These are phyloP conservation scores for Fusarium camptoceras DNA, from an alignment of 2,329 filamentous ascomycete genomes.

Conservation along the genomic window DNA sequence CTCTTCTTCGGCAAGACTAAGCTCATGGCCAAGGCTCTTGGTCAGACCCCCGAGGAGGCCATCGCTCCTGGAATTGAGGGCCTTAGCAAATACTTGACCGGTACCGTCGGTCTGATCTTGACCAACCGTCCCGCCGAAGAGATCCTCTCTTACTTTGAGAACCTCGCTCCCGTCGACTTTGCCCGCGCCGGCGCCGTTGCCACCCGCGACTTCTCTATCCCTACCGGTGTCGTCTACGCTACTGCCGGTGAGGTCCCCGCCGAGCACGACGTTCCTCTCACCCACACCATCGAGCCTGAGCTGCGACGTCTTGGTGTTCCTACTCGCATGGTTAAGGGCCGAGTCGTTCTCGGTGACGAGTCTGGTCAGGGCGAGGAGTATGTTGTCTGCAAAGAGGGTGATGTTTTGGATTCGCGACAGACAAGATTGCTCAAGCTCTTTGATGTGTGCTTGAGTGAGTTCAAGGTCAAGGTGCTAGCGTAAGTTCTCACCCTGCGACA, in stretches of 20 bases:
- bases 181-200: constrained; percentile 86
- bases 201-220: constrained; percentile 81
- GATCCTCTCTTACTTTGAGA: constrained; percentile 78
- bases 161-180: constrained; percentile 83
- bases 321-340: constrained; percentile 87
- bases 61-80: constrained; percentile 80
- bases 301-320: constrained; percentile 90
- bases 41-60: constrained; percentile 80
- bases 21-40: constrained; percentile 96
- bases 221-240: constrained; percentile 83
- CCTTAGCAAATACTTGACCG: constrained; percentile 76
- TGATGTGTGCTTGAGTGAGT: constrained; percentile 89
- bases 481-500: constrained; percentile 56
- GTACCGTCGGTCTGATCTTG: constrained; percentile 90
- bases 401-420: constrained; percentile 89
- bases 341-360: constrained; percentile 76
- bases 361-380: constrained; percentile 70
- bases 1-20: constrained; percentile 99
- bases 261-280: constrained; percentile 86
- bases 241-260: constrained; percentile 81
- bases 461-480: constrained; percentile 83
- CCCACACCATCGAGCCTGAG: constrained; percentile 90
- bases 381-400: constrained; percentile 84
- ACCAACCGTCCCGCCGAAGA: constrained; percentile 78
- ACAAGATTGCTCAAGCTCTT: constrained; percentile 95